phyloP scores from a whole-genome alignment of 176 grass and related monocot genomes.

The Raddia guianensis region DNA sequence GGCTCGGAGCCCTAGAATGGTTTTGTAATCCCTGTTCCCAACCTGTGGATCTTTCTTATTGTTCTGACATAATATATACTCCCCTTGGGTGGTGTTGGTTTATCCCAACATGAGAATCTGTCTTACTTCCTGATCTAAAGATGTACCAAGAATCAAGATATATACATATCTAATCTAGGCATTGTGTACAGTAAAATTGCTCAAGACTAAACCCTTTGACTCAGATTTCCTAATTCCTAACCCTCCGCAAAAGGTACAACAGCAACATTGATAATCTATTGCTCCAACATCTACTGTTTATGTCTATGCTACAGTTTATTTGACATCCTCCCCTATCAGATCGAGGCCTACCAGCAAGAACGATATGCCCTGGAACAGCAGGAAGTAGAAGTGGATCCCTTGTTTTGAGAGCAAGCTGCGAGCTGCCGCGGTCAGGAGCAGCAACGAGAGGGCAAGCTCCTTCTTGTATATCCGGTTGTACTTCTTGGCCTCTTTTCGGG shows the following conservation, averaged over 20 bases:
- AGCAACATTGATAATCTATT: background rate
- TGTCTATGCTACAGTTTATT: slow-evolving; percentile 41
- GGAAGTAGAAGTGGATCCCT: slow-evolving; percentile 97
- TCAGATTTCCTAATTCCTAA: slow-evolving; percentile 13
- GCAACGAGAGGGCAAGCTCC: slow-evolving; percentile 75
- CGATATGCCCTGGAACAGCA: slow-evolving; percentile 84
- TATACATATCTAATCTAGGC: too few species aligned
- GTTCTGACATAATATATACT: too few species aligned
- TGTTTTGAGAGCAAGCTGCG: slow-evolving; percentile 82
- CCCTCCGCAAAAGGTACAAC: slow-evolving; percentile 10
- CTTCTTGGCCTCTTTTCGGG: slow-evolving; percentile 45
- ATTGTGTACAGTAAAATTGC: too few species aligned
- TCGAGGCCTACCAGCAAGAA: slow-evolving; percentile 90
- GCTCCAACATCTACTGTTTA: slow-evolving; percentile 5
- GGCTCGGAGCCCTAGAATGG: too few species aligned
- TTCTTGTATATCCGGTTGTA: slow-evolving; percentile 89
- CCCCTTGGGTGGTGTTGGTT: too few species aligned
- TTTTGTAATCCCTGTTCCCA: too few species aligned
- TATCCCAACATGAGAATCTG: too few species aligned
- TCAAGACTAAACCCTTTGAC: background rate
- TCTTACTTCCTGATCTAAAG: too few species aligned
- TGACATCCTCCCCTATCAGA: slow-evolving; percentile 80
- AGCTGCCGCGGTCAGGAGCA: slow-evolving; percentile 69
- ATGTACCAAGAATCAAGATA: too few species aligned
- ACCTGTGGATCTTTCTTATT: too few species aligned